Percentiles rank a stretch among this genome's conserved stretches.
phyloP scores from a whole-genome alignment of 768 basidiomycete genomes.

The Trametes meyenii region DNA sequence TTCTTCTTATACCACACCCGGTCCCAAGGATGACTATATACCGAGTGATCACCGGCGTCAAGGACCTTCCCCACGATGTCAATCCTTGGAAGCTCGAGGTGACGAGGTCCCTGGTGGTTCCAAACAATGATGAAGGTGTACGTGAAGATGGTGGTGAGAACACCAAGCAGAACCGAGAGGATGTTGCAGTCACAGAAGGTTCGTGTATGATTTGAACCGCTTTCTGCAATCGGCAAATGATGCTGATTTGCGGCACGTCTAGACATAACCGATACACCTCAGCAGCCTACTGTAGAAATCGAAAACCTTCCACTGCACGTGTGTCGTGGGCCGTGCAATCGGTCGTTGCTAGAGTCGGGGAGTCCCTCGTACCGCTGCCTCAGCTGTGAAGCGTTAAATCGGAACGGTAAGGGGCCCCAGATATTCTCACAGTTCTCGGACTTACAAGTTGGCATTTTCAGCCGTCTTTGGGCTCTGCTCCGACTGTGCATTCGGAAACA shows the following conservation, averaged over 20 bases:
- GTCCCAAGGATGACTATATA: background rate
- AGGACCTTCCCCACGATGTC: too few relatives aligned
- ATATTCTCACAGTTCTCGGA: background rate
- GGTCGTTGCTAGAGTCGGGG: background rate
- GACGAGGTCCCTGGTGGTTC: background rate
- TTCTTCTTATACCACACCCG: background rate
- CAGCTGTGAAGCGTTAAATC: background rate
- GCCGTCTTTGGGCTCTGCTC: background rate
- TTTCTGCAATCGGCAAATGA: background rate
- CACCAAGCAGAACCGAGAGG: background rate
- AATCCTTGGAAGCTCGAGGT: background rate
- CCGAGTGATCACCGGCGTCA: background rate
- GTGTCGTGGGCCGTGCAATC: background rate
- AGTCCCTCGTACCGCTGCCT: background rate
- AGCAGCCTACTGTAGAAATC: background rate
- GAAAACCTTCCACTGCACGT: background rate
- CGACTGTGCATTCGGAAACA: background rate
- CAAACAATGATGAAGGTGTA: background rate
- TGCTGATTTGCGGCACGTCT: background rate
- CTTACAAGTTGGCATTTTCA: background rate
- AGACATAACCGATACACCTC: background rate
- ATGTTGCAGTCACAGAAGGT: too few relatives aligned
- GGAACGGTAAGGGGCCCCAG: background rate
- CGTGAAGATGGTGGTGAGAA: too few relatives aligned
- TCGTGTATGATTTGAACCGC: background rate